A percentile compares a stretch with the other conserved stretches of the same genome.
Conservation (phyloP, 768 basidiomycete genomes). For the Ramaria sp. region DNA sequence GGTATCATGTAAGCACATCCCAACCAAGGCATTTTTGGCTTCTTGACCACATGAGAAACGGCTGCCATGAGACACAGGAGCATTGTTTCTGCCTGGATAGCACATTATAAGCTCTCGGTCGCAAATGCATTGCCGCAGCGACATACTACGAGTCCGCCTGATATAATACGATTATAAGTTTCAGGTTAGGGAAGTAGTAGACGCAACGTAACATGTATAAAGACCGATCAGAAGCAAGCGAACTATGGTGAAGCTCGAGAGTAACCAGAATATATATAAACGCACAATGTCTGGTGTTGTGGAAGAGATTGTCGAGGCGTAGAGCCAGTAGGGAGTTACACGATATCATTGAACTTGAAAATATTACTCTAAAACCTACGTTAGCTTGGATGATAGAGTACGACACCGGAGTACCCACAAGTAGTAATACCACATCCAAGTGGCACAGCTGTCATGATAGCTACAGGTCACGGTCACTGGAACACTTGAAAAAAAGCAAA, state of each 20-base stretch:
- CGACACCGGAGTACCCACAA: not conserved
- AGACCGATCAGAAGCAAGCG: not conserved
- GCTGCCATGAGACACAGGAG: too few species aligned
- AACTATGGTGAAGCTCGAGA: not conserved
- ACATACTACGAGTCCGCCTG: not conserved
- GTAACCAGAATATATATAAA: not conserved
- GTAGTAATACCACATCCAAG: not conserved
- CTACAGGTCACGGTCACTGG: not conserved
- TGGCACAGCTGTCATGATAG: not conserved
- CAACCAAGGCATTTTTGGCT: not conserved
- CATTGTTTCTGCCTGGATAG: too few species aligned
- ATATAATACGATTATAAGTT: not conserved
- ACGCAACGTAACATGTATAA: not conserved
- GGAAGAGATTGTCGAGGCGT: not conserved
- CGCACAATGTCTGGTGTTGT: not conserved
- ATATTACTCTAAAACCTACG: not conserved
- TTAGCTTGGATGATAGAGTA: not conserved
- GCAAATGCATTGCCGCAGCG: too few species aligned
- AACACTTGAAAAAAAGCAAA: not conserved
- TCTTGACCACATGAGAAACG: not conserved
- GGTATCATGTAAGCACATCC: not conserved
- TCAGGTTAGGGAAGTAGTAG: not conserved
- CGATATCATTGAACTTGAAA: not conserved
- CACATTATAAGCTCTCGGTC: too few species aligned
- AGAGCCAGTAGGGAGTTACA: not conserved